Evolutionary conservation across 305 asterid species (phyloP).

Genomic region (Rubia tinctorum): DNA sequence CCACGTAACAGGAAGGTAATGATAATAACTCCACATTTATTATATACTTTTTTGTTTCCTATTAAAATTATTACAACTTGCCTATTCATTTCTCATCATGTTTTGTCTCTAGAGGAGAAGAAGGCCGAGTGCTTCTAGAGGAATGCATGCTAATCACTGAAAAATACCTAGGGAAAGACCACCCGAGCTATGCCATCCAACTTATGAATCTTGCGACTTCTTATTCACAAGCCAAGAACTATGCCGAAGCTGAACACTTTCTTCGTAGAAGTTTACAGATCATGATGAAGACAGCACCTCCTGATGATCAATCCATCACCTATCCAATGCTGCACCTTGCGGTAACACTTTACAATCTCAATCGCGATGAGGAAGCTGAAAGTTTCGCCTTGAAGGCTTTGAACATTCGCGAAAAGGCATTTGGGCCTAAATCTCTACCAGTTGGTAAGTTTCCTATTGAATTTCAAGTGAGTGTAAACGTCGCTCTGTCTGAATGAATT

Average conservation of each 20-base stretch:
- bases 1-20: slow-evolving; percentile 81
- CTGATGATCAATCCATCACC: slow-evolving; percentile 77
- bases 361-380: slow-evolving; percentile 83
- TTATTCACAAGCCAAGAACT: slow-evolving; percentile 72
- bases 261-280: slow-evolving; percentile 68
- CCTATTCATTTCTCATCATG: background rate
- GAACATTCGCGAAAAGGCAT: slow-evolving; percentile 64
- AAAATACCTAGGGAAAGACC: slow-evolving; percentile 63
- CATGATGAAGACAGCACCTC: slow-evolving; percentile 51
- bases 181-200: slow-evolving; percentile 70
- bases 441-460: slow-evolving; percentile 57
- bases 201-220: slow-evolving; percentile 87
- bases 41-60: background rate
- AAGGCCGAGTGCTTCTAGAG: slow-evolving; percentile 70
- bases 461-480: background rate
- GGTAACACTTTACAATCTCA: slow-evolving; percentile 58
- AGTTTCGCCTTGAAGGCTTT: slow-evolving; percentile 60
- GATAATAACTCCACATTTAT: background rate
- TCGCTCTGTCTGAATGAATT: background rate
- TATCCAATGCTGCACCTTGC: slow-evolving; percentile 88
- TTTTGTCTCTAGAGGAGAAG: slow-evolving; percentile 45
- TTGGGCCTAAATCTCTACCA: slow-evolving; percentile 78
- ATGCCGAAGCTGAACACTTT: slow-evolving; percentile 81
- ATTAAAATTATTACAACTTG: background rate
- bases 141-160: slow-evolving; percentile 65